A percentile compares a stretch with the other conserved stretches of the same genome.
Evolutionary conservation across 108 stramenopile species (phyloP).

Genomic region (Cylindrotheca closterium): DNA sequence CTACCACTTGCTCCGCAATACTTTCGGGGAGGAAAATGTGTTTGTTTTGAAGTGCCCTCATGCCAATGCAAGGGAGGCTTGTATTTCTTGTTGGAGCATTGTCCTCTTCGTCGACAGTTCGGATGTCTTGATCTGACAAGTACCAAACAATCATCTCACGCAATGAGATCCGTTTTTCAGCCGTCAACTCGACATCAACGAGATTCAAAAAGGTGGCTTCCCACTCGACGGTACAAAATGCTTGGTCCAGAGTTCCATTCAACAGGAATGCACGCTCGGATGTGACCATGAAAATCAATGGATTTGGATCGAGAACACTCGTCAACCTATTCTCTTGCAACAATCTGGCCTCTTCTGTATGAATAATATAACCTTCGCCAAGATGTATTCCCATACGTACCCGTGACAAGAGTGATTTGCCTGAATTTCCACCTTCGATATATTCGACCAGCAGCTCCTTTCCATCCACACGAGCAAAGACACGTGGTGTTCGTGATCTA

Average conservation of each 20-base stretch:
- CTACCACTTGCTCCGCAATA: background rate
- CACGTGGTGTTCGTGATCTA: slow-evolving; percentile 51
- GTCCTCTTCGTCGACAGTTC: slow-evolving; percentile 17
- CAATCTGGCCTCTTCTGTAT: slow-evolving; percentile 35
- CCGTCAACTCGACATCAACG: slow-evolving; percentile 25
- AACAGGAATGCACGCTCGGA: slow-evolving; percentile 47
- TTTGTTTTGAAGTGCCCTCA: background rate
- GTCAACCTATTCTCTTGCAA: slow-evolving; percentile 12
- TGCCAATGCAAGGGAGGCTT: background rate
- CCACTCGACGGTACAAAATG: slow-evolving; percentile 58
- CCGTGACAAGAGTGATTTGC: slow-evolving; percentile 55
- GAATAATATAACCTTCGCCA: slow-evolving; percentile 60
- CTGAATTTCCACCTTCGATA: slow-evolving; percentile 64
- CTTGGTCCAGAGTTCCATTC: slow-evolving; percentile 33
- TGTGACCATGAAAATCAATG: slow-evolving; percentile 53
- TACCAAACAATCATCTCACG: slow-evolving; percentile 35
- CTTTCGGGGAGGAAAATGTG: background rate
- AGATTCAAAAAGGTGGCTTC: slow-evolving; percentile 46
- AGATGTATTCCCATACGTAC: slow-evolving; percentile 56
- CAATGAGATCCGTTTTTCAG: slow-evolving; percentile 11
- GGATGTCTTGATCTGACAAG: slow-evolving; percentile 17
- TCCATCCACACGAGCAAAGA: slow-evolving; percentile 57
- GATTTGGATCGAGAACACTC: slow-evolving; percentile 12
- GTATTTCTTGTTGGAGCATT: background rate
- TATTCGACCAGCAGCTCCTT: slow-evolving; percentile 65